Base-by-base conservation (phyloP, 805 yeast species). In the Torulaspora franciscae region DNA sequence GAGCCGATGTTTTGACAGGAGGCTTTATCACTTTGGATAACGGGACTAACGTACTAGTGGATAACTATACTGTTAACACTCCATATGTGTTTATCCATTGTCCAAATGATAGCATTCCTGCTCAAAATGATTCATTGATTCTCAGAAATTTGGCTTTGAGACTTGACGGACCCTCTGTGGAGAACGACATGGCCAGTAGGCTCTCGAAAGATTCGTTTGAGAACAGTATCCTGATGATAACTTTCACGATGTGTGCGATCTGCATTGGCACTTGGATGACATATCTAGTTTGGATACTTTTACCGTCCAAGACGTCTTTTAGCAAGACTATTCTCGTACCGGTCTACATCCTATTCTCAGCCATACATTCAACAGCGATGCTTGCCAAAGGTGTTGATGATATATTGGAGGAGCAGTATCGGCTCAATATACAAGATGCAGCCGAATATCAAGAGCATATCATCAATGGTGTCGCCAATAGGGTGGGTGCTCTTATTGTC, bases 261-360 rank as follows among this genome's bases (percentile, higher is more conserved):
- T 77, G 79, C 48, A 77, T 79, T 5, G 73, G 82, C 11, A 70
- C 81, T 23, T 86, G 95, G 95, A 78, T 85, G 79, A 67, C 86
- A 22, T 65, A 82, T 40, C 48, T 83, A 13, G 63, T 84, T 27
- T 67, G 83, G 34, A 57, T 76, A 15, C 59, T 85, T 26, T 73
- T 63, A 35, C 62, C 64, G 79, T 15, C 77, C 75, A 55, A 52
- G 14, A 56, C 55, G 36, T 60, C 51, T 32, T 77, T 77, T 51
- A 67, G 76, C 22, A 76, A 83, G 44, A 88, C 90, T 3, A 58
- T 69, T 32, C 61, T 80, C 35, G 73, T 85, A 29, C 76, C 75
- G 32, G 25, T 80, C 7, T 78, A 85, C 4, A 77, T 83, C n/a
- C 52, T 80, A 15, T 67, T 79, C 43, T 74, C 73, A 45, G 77